Percentiles rank a stretch among this genome's conserved stretches.
Evolutionary conservation across 1,284 basidiomycete species (phyloP).

Genomic region (Mycena sp.): DNA sequence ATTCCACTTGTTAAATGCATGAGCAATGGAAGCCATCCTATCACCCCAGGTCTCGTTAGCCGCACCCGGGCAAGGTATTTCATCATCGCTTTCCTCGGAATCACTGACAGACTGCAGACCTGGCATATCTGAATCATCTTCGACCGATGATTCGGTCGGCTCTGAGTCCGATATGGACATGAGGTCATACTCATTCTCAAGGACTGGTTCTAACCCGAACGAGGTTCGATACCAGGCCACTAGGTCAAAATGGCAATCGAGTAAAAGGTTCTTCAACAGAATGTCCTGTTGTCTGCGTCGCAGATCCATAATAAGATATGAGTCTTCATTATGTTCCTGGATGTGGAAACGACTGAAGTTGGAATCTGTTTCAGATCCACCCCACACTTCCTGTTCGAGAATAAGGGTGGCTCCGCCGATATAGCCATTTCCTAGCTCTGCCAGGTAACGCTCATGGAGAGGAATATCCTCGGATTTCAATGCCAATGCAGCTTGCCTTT

Average conservation of each 20-base stretch:
- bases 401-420: not conserved
- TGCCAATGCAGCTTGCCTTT: not conserved
- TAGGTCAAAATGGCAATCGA: not conserved
- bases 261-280: not conserved
- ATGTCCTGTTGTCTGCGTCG: not conserved
- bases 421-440: not conserved
- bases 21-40: not conserved
- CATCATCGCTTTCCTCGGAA: no score
- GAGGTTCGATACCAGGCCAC: no score
- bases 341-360: not conserved
- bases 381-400: not conserved
- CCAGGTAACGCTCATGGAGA: not conserved
- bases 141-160: no score
- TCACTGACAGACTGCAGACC: no score
- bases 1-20: no score
- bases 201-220: no score
- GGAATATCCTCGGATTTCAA: no score
- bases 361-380: not conserved
- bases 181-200: no score
- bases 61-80: no score
- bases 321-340: not conserved
- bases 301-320: not conserved
- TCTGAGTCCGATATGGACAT: no score
- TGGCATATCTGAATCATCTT: no score
- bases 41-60: not conserved